These are phyloP conservation scores for Monilinia fructicola DNA, from an alignment of 2,329 filamentous ascomycete species.

Conservation along the genomic window DNA sequence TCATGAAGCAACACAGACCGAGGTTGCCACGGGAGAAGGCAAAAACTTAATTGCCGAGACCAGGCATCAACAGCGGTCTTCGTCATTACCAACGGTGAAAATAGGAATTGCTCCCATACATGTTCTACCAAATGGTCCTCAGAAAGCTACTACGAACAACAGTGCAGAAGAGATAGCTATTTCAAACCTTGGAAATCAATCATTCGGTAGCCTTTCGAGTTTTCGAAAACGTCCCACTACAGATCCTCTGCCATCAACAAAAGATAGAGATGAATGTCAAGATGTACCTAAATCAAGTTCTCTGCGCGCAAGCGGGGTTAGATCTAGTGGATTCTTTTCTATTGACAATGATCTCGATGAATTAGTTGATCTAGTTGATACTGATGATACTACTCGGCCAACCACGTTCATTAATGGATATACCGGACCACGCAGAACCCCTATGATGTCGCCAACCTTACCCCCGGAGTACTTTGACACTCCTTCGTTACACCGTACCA, in stretches of 20 bases:
- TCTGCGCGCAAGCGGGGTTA: constrained; percentile 2
- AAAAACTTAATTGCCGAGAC: background rate
- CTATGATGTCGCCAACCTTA: constrained; percentile 31
- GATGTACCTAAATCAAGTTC: background rate
- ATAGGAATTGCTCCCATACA: too few species aligned
- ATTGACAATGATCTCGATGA: constrained; percentile 29
- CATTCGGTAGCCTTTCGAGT: too few species aligned
- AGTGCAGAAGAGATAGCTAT: too few species aligned
- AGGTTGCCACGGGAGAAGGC: background rate
- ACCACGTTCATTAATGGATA: constrained; percentile 15
- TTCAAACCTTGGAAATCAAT: background rate
- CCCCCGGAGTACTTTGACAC: constrained; percentile 25
- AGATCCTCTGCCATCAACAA: background rate
- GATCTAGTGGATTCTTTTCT: constrained; percentile 28
- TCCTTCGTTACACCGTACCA: constrained; percentile 16
- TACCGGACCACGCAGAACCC: constrained; percentile 23
- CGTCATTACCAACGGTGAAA: constrained; percentile 8
- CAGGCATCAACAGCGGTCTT: constrained; percentile 1
- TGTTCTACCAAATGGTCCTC: background rate
- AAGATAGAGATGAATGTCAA: background rate
- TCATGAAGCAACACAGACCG: background rate
- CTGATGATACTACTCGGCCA: constrained; percentile 23
- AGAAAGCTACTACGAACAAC: background rate
- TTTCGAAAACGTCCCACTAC: background rate
- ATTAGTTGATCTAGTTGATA: constrained; percentile 26